Conservation (phyloP, 768 basidiomycete species). For the Termitomyces sp. region DNA sequence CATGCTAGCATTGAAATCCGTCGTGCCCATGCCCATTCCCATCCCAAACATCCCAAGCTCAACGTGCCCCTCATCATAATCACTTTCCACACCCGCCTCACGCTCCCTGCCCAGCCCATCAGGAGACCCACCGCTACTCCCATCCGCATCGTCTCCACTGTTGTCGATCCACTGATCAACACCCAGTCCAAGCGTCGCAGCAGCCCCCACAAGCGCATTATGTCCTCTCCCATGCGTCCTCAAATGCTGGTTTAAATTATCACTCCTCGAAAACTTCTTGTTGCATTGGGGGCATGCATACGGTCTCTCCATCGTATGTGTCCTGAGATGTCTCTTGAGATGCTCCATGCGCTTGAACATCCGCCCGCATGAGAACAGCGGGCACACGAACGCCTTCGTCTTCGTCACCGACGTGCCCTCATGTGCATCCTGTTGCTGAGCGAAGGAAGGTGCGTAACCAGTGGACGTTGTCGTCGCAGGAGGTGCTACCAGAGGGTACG, state of each 20-base stretch:
- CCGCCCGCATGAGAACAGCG: constrained; percentile 76
- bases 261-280: constrained; percentile 83
- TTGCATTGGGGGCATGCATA: constrained; percentile 69
- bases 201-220: constrained; percentile 4
- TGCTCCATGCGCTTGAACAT: constrained; percentile 93
- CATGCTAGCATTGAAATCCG: constrained; percentile 6
- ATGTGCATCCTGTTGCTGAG: constrained; percentile 13
- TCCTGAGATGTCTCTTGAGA: constrained; percentile 79
- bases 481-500: constrained; percentile 19
- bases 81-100: constrained; percentile 16
- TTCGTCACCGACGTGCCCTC: constrained; percentile 29
- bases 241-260: constrained; percentile 84
- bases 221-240: constrained; percentile 61
- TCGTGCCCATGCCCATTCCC: constrained; percentile 22
- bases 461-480: constrained; percentile 12
- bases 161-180: constrained; percentile 11
- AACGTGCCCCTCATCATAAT: constrained; percentile 21
- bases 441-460: constrained; percentile 20
- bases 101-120: constrained; percentile 16
- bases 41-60: constrained; percentile 22
- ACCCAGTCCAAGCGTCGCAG: constrained; percentile 5
- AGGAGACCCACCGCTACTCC: constrained; percentile 18
- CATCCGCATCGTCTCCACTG: constrained; percentile 15
- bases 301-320: constrained; percentile 86
- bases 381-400: constrained; percentile 73